Base-by-base conservation (phyloP, 2,329 filamentous ascomycete species). In the Paraphaeosphaeria sporulosa region DNA sequence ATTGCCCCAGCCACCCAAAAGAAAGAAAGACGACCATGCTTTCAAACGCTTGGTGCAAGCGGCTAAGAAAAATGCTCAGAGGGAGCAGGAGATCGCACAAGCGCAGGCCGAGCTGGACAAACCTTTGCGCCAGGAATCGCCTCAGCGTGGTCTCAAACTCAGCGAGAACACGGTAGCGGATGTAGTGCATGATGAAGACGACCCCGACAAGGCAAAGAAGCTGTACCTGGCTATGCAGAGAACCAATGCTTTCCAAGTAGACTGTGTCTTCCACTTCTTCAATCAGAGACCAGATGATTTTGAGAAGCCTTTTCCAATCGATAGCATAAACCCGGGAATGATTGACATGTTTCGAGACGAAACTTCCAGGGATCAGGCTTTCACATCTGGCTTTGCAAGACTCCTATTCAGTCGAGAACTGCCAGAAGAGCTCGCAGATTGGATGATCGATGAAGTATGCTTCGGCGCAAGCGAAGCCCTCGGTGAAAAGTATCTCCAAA, bases 111-210 rank as follows among this genome's bases (percentile, higher is more conserved):
- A 70, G 19, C 60, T 76, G n/a, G 68, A 74, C 1, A 64, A 64
- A 15, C 49, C 61, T 1, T 54, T 65, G 51, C 68, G 63, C 40
- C 68, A 66, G 42, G 66, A 61, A 54, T 53, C 53, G 42, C 36
- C 38, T 10, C 51, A 27, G 19, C 25, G 52, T 6, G 50, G 59
- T 10, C 34, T 67, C 4, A 42, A 55, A 0, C 56, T 76, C 23
- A 66, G 64, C 43, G 69, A 76, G 67, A 64, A 71, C 15, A 64
- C 66, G 36, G 59, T 77, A 17, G 68, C 66, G 4, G 64, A 66
- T 55, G 64, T 66, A 12, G 62, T 76, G 5, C 50, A 92, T 89
- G 67, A 94, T 81, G 69, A 94, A 87, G 68, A 97, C 85, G 30
- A 92, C 89, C 63, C 96, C 82, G 82, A 96, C 9, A 79, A 75